Conservation (phyloP, 164 flowering plant genomes). For the Euptelea pleiosperma region DNA sequence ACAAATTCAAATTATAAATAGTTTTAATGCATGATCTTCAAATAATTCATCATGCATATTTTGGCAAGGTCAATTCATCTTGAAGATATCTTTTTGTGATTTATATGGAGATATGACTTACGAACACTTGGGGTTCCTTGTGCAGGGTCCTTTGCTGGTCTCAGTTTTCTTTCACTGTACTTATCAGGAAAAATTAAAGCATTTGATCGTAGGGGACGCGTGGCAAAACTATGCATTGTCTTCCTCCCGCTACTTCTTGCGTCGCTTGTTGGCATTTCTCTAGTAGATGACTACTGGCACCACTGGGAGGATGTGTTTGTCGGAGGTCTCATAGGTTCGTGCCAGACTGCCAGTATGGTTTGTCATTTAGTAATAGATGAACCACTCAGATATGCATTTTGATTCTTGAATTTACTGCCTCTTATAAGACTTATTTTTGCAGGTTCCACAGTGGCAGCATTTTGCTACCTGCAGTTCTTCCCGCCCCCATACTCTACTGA, state of each 20-base stretch:
- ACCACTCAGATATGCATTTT: background rate
- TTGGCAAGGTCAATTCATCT: background rate
- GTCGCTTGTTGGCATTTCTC: slow-evolving; percentile 59
- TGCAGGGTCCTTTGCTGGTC: slow-evolving; percentile 84
- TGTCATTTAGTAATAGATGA: background rate
- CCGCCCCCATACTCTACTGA: slow-evolving; percentile 51
- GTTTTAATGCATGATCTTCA: background rate
- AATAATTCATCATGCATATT: too few relatives aligned
- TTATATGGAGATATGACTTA: background rate
- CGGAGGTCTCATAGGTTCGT: slow-evolving; percentile 62
- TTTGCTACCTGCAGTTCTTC: slow-evolving; percentile 69
- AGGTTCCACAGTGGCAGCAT: slow-evolving; percentile 55
- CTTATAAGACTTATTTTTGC: slow-evolving; percentile 8
- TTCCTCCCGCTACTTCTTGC: slow-evolving; percentile 65
- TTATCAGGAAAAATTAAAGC: slow-evolving; percentile 64
- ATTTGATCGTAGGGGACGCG: slow-evolving; percentile 66
- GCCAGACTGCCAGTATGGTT: slow-evolving; percentile 11
- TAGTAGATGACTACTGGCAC: slow-evolving; percentile 83
- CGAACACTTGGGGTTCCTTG: background rate
- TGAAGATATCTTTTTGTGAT: background rate
- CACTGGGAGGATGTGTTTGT: slow-evolving; percentile 87
- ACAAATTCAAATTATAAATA: too few relatives aligned
- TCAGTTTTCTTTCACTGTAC: slow-evolving; percentile 67
- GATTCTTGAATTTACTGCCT: background rate
- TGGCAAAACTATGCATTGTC: slow-evolving; percentile 64